Evolutionary conservation across 108 stramenopile species (phyloP), one percentile per base, ranked within the genome.

Genomic region (Fragilaria radians): DNA sequence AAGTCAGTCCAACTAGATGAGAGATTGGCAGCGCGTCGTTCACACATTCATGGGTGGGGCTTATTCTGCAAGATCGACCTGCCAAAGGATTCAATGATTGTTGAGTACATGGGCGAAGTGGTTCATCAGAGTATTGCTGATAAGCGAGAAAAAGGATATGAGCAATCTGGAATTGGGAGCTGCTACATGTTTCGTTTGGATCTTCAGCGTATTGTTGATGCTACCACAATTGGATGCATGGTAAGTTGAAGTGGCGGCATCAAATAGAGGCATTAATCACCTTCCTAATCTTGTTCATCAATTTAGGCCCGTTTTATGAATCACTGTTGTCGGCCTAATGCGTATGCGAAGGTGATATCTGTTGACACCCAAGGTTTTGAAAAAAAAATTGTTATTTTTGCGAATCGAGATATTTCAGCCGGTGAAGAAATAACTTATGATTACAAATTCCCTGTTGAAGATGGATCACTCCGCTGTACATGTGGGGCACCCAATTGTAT

Each of bases 181-280:
- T 94, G 91, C 67, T 94, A 96, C 76, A 86, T 96, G 83, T 94
- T 94, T 56, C 80, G 93, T 4, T 60, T 92, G 31, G 92, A 95
- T 64, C 58, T 81, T 62, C 68, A 91, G 28, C 57, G 71, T 22
- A 88, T 96, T 62, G 89, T 95, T 9, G 95, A 96, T 66, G 91
- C 95, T 17, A 96, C 93, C 14, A 81, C 67, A 59, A 78, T 77
- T 55, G 95, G 95, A 11, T 82, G 80, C 57, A 86, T 94, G 78
- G 93, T 42, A 42, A 42, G 36, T 42, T 14, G 36, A 7, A 14
- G 7, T 7, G 11, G 36, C 14, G 7, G 7, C 14, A 14, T 42
- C 14, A 7, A 14, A 14, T 14, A 42, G 36, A 7, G 36, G 14
- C 36, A 42, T 42, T 42, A 14, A 11, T 42, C 36, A 14, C 7